These are phyloP conservation scores for Ascochyta koolunga DNA, from an alignment of 2,329 filamentous ascomycete species.

Conservation along the genomic window DNA sequence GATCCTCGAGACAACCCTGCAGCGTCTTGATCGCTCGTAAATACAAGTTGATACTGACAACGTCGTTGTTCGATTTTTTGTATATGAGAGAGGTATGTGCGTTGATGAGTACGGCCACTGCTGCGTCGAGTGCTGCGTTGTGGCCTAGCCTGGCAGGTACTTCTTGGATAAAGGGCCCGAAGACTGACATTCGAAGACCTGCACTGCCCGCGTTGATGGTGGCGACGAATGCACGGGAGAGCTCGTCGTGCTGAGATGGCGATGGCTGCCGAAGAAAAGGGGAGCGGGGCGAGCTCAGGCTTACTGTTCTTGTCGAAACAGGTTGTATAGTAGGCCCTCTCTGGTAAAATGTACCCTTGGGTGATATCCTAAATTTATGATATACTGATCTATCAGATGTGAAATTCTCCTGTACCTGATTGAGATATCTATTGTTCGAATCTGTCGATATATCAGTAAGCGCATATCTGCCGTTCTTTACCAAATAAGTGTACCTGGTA, in stretches of 20 bases:
- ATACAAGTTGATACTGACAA: conserved; percentile 37
- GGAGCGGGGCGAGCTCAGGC: conserved; percentile 21
- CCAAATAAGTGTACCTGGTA: conserved; percentile 2
- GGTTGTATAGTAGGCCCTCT: conserved; percentile 17
- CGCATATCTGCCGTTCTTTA: not conserved
- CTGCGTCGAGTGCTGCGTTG: conserved; percentile 40
- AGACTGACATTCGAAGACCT: conserved; percentile 40
- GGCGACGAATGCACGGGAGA: conserved; percentile 36
- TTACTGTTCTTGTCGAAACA: conserved; percentile 15
- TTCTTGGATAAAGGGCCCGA: conserved; percentile 41
- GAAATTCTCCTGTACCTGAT: conserved; percentile 33
- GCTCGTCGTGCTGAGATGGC: conserved; percentile 33
- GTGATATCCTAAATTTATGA: conserved; percentile 38
- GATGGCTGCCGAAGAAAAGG: conserved; percentile 31
- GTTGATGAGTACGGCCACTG: conserved; percentile 38
- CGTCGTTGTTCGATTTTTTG: conserved; percentile 28
- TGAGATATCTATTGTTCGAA: conserved; percentile 20
- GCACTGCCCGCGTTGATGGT: conserved; percentile 32
- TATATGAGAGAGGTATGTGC: conserved; percentile 36
- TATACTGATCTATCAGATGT: conserved; percentile 35
- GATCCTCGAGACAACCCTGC: conserved; percentile 36
- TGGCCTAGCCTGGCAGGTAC: conserved; percentile 40
- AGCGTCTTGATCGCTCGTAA: conserved; percentile 40
- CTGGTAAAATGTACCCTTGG: conserved; percentile 5
- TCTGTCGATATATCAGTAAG: conserved; percentile 14